Conservation (phyloP, 768 basidiomycete species). For the Leccinum rimulosum region DNA sequence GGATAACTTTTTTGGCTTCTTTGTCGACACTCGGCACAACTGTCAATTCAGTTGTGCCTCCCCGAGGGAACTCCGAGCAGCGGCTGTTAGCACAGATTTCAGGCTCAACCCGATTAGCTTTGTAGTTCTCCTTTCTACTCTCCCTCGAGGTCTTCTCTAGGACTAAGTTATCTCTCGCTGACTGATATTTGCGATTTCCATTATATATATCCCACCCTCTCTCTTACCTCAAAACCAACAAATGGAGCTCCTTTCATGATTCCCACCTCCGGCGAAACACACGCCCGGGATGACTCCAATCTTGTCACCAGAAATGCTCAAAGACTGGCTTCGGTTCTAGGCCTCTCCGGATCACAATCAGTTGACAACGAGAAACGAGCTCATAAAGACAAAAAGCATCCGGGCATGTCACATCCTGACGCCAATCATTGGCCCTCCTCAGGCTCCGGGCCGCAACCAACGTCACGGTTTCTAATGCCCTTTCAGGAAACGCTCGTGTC, state of each 20-base stretch:
- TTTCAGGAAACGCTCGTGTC: conserved; percentile 43
- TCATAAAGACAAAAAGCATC: conserved; percentile 22
- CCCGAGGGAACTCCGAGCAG: too few species aligned
- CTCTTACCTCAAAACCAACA: conserved; percentile 22
- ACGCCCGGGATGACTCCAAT: conserved; percentile 21
- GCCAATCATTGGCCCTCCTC: too few species aligned
- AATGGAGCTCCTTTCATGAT: conserved; percentile 31
- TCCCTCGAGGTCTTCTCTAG: conserved; percentile 12
- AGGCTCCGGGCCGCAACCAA: too few species aligned
- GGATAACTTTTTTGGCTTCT: too few species aligned
- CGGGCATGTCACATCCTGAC: conserved; percentile 12
- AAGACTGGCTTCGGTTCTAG: conserved; percentile 11
- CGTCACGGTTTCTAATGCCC: conserved; percentile 41
- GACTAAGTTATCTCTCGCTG: conserved; percentile 19
- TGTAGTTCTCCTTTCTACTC: conserved; percentile 2
- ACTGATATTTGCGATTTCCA: too few species aligned
- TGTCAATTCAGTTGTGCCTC: too few species aligned
- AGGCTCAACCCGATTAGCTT: conserved; percentile 5
- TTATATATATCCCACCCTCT: conserved; percentile 3
- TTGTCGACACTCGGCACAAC: too few species aligned
- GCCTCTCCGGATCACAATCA: conserved; percentile 13
- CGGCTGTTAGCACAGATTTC: background rate
- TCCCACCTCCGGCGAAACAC: conserved; percentile 25
- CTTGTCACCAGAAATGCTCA: conserved; percentile 13
- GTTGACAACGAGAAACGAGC: conserved; percentile 21